Base-by-base conservation (phyloP, 2,329 filamentous ascomycete species). In the Sclerotinia borealis region DNA sequence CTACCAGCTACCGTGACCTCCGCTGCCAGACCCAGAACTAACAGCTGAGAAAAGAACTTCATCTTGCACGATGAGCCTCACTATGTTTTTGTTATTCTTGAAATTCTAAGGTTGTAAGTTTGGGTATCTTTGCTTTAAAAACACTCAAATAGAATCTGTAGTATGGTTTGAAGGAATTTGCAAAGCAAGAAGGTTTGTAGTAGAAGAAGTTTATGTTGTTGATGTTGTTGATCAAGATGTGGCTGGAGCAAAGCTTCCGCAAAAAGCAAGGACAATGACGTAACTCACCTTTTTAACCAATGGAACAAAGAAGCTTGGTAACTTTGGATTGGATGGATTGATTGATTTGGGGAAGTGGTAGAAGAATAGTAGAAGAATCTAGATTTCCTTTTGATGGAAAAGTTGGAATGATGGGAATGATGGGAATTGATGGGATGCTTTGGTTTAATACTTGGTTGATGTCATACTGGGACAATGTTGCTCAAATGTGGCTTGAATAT, bases 21-120 rank as follows among this genome's bases (percentile, higher is more conserved):
- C 47, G 88, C 84, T 74, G 90, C 88, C 64, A 96, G 79, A 72
- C 86, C 85, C 74, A 91, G 81, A 72, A 91, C 80, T 69, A 93
- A 78, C 77, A 91, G 76, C 75, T 87, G 83, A 66, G 83, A 81
- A 74, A 91, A 78, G 77, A 95, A 84, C 82, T 85, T 95, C 93
- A 97, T 96, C 67, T 39, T 37, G 17, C 56, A 27, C 7, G 59
- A 56, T 36, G 59, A 56, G 39, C 45, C 29, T 54, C 25, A 29
- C 11, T 56, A 29, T 25, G 47, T 36, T 61, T n/a, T 11, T 34
- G 25, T 29, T 36, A 25, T 17, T 36, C 59, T 61, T 25, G 15
- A 41, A 27, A 22, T 51, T 22, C 13, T n/a, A 17, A 41, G 25
- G 9, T 39, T 9, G n/a, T n/a, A n/a, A n/a, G n/a, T n/a, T 5